A percentile compares a stretch with the other conserved stretches of the same genome.
These are phyloP conservation scores for Primulina eburnea DNA, from an alignment of 257 asterid genomes.

Conservation along the genomic window DNA sequence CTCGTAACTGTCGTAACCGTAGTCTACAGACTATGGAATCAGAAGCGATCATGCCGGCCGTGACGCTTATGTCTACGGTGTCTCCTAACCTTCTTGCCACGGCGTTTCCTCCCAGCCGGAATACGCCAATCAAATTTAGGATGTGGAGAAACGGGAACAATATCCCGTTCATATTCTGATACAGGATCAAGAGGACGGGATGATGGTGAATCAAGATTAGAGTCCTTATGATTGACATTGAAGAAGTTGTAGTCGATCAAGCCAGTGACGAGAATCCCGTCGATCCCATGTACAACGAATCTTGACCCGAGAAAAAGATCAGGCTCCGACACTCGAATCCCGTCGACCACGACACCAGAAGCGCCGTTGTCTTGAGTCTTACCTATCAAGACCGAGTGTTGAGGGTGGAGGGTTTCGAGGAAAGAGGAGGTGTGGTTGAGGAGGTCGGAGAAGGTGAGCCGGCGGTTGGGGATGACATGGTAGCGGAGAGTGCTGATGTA, in stretches of 20 bases:
- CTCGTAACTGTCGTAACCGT: conserved; percentile 16
- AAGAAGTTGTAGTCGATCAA: conserved; percentile 33
- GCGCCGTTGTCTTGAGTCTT: conserved; percentile 18
- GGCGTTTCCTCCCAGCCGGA: conserved; percentile 20
- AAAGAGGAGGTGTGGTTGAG: conserved; percentile 43
- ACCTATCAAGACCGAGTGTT: conserved; percentile 44
- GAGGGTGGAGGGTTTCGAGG: conserved; percentile 62
- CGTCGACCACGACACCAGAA: conserved; percentile 41
- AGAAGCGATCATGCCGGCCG: conserved; percentile 5
- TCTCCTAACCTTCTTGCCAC: conserved; percentile 9
- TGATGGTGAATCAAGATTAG: conserved; percentile 24
- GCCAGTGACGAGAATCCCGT: conserved; percentile 53
- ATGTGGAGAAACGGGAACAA: conserved; percentile 2
- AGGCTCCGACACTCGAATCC: conserved; percentile 45
- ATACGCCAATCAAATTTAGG: conserved; percentile 4
- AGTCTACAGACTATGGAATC: conserved; percentile 24
- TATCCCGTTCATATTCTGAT: conserved; percentile 8
- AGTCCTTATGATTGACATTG: conserved; percentile 10
- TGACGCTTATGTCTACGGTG: conserved; percentile 9
- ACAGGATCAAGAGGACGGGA: conserved; percentile 17
- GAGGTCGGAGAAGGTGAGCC: conserved; percentile 43
- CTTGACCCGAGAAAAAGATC: conserved; percentile 54
- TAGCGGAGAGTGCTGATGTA: conserved; percentile 54
- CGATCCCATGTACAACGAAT: conserved; percentile 54
- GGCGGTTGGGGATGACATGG: conserved; percentile 57